phyloP scores from a whole-genome alignment of 2,329 filamentous ascomycete genomes.

The Paramyrothecium sp. region DNA sequence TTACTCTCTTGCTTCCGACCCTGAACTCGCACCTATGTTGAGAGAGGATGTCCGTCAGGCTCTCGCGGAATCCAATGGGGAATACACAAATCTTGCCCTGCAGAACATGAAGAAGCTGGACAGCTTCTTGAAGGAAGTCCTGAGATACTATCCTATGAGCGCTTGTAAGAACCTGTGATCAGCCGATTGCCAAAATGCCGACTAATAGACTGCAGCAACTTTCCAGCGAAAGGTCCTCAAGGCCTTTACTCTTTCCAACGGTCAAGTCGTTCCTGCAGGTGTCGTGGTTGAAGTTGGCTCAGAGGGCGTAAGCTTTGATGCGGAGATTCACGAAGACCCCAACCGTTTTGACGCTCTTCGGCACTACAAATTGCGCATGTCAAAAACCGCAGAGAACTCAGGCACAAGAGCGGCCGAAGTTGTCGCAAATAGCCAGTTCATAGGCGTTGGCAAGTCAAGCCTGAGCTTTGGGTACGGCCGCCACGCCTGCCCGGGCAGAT shows the following conservation, averaged over 20 bases:
- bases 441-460: conserved; percentile 33
- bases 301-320: conserved; percentile 33
- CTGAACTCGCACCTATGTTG: conserved; percentile 47
- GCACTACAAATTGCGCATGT: conserved; percentile 38
- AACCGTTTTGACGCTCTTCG: conserved; percentile 42
- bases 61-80: conserved; percentile 29
- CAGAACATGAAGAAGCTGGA: conserved; percentile 37
- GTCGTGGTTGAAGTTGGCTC: conserved; percentile 40
- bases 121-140: conserved; percentile 37
- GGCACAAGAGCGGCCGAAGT: conserved; percentile 12
- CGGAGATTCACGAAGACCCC: conserved; percentile 27
- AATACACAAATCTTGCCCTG: conserved; percentile 32
- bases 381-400: conserved; percentile 5
- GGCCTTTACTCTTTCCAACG: conserved; percentile 52
- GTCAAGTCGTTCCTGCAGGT: conserved; percentile 45
- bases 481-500: conserved; percentile 41
- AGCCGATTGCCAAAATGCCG: background rate
- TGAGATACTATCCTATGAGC: conserved; percentile 26
- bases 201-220: conserved; percentile 25
- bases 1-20: conserved; percentile 42
- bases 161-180: conserved; percentile 25
- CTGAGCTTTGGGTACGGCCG: conserved; percentile 36
- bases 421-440: conserved; percentile 35
- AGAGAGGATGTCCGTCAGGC: conserved; percentile 47
- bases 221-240: conserved; percentile 51